Conservation (phyloP, 331 rosid species). For the Pyracantha coccinea region DNA sequence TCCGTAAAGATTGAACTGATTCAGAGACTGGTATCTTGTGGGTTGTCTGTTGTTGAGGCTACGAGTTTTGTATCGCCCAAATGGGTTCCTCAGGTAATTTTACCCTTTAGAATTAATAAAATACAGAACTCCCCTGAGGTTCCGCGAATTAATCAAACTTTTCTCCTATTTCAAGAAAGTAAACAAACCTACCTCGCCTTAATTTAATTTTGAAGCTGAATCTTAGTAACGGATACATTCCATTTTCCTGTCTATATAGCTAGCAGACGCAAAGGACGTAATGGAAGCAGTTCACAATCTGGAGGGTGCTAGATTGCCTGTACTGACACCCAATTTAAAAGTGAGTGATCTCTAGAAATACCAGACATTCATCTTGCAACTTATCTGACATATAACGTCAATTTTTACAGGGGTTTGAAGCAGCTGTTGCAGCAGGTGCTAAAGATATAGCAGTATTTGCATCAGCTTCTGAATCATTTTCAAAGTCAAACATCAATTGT, state of each 20-base stretch:
- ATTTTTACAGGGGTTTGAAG: conserved; percentile 65
- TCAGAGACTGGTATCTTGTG: conserved; percentile 56
- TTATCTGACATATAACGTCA: conserved; percentile 17
- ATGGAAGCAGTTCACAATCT: conserved; percentile 59
- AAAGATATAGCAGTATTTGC: conserved; percentile 86
- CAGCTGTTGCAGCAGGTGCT: conserved; percentile 86
- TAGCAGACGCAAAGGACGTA: conserved; percentile 84
- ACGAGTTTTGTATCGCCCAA: conserved; percentile 94
- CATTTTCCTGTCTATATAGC: conserved; percentile 27
- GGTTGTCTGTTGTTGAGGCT: conserved; percentile 75
- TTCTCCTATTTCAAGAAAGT: not conserved
- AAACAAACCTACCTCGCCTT: not conserved
- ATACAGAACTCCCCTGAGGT: not conserved
- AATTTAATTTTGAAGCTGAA: not conserved
- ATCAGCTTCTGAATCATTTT: conserved; percentile 88
- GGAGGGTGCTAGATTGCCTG: conserved; percentile 68
- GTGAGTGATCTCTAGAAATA: conserved; percentile 27
- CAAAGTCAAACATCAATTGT: conserved; percentile 87
- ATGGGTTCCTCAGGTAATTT: conserved; percentile 87
- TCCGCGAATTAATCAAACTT: not conserved
- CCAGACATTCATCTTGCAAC: not conserved
- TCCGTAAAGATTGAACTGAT: conserved; percentile 70
- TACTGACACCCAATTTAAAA: conserved; percentile 84
- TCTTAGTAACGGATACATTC: not conserved
- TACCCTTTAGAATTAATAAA: not conserved